Base-by-base conservation (phyloP, 805 yeast genomes). In the Metschnikowia peoriensis region DNA sequence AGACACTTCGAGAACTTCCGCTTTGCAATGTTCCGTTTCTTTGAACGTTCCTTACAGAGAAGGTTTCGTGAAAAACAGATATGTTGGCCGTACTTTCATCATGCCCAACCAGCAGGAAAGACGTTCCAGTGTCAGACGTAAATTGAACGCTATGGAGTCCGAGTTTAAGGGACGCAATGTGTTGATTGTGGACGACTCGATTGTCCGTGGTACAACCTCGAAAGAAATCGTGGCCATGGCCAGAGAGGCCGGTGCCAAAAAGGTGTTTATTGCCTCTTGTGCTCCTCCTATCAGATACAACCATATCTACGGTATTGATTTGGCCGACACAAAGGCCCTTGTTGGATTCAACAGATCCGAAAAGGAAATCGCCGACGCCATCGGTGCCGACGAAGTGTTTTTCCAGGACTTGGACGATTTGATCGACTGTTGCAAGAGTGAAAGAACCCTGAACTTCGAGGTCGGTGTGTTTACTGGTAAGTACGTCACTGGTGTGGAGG, bases 71-170 rank as follows among this genome's bases (percentile, higher is more conserved):
- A 94, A 94, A 71, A 94, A 94, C 75, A 81, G 97, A 63, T 94
- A 94, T 66, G 96, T 94, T 54, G 99, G 99, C 34, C 84, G 99
- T 71, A 94, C 99, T 1, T 94, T 94, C 67, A 94, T 94, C 65
- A 94, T 94, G 99, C 98, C 99, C 14, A 92, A 90, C 74, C 99
- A 94, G 77, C 83, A 84, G 68, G 96, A 92, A 72, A 84, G 99
- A 70, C 84, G 92, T 47, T 89, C 97, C 2, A 86, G 96, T 27
- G 99, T 94, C 15, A 83, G 99, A 67, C 82, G 96, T 62, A 94
- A 94, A 73, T 79, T 94, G 65, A 94, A 94, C 70, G 97, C 99
- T 8, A 94, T 94, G 97, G 90, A 84, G 54, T 82, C 88, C 44
- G 99, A 94, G 73, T 94, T 94, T 68, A 80, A 81, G 58, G 94